Base-by-base conservation (phyloP, 2,329 filamentous ascomycete genomes). In the Alternaria alternata region DNA sequence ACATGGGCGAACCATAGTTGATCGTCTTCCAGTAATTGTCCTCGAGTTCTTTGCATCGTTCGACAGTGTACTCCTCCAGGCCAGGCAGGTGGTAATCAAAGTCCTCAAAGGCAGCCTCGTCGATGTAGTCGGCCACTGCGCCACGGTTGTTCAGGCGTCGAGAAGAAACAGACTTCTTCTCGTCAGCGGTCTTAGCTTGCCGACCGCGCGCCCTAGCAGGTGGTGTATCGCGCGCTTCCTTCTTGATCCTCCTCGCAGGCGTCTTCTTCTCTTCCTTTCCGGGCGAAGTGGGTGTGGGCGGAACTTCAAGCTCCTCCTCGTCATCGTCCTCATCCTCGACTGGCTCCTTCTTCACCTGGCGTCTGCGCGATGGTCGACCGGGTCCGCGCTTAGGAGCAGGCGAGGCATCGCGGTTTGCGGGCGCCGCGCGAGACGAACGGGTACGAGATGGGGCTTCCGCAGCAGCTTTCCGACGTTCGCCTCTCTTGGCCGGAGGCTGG, bases 1-100 rank as follows among this genome's bases (percentile, higher is more conserved):
- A 99, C 77, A 99, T 87, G 0, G 95, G 95, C 57, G 92, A 90
- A 47, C 94, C 96, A 80, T 96, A 99, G 22, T 94, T 97, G 63
- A 99, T 85, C 1, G 93, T 97, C 80, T 96, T 97, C 95, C 95
- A 99, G 81, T 99, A 99, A 43, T 90, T 90, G 54, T 92, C 90
- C 79, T 99, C 95, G 6, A 99, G 85, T 75, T 99, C 95, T 69
- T 96, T 93, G 75, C 95, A 98, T 61, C 96, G 87, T 77, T 98
- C 94, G 0, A 90, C 86, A 0, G 93, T 96, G 75, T 91, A 99
- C 54, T 98, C 93, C 6, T 94, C 91, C 32, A 93, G 86, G 67
- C 87, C 85, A 47, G 94, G 89, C 80, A 97, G 91, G 49, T 88
- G 89, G 76, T 98, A 98, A 75, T 98, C 91, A 76, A 96, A 99